phyloP scores from a whole-genome alignment of 202 grass and related monocot species.

The Brachypodium distachyon region DNA sequence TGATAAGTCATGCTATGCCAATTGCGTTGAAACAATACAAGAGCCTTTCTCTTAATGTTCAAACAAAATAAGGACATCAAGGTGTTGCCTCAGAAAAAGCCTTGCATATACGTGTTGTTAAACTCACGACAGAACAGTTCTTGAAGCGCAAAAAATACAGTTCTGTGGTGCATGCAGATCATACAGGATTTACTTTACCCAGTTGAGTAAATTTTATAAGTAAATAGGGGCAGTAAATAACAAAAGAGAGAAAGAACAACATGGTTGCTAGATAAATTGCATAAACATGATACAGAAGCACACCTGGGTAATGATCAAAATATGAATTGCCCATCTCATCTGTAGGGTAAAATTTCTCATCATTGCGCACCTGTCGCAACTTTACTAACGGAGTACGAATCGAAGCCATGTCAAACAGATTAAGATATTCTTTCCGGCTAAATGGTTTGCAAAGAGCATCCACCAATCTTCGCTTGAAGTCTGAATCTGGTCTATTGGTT shows the following conservation, averaged over 20 bases:
- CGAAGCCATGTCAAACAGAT: conserved; percentile 30
- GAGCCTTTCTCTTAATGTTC: neutral
- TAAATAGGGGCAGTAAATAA: neutral
- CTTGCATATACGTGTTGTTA: neutral
- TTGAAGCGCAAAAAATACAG: neutral
- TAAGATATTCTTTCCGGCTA: conserved; percentile 47
- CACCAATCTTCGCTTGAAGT: conserved; percentile 54
- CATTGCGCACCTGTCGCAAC: conserved; percentile 36
- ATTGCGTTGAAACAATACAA: neutral
- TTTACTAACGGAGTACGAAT: conserved; percentile 23
- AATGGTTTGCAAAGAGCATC: conserved; percentile 45
- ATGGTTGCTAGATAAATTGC: neutral
- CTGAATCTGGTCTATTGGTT: conserved; percentile 31
- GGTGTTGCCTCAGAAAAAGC: no score
- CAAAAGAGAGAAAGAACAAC: neutral
- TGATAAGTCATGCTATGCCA: neutral
- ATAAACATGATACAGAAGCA: neutral
- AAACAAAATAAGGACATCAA: neutral
- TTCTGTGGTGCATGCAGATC: neutral
- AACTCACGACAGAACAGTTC: neutral
- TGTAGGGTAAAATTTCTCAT: conserved; percentile 16
- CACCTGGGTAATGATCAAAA: conserved; percentile 69
- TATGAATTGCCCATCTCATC: conserved; percentile 49
- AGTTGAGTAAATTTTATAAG: neutral
- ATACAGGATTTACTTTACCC: neutral